Base-by-base conservation (phyloP, 257 asterid genomes). In the Vinca minor region DNA sequence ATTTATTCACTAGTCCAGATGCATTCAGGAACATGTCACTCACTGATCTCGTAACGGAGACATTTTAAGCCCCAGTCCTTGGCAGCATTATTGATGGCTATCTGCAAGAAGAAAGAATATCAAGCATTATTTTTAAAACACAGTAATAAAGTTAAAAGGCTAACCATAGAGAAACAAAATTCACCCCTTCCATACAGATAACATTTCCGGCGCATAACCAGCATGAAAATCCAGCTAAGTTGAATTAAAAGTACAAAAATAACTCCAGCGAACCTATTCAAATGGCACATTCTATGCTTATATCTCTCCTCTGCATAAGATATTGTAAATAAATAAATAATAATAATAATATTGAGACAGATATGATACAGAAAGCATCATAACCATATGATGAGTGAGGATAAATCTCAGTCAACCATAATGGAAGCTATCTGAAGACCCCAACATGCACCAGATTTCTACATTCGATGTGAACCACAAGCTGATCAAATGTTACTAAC, bases 41-140 rank as follows among this genome's bases (percentile, higher is more conserved):
- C 74, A 89, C 98, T 87, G 79, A 92, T 92, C 80, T 89, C 96
- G 74, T 92, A 92, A 56, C 96, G 95, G 61, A 91, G 92, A 74
- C 98, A 92, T 66, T 79, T 76, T 73, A 92, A 66, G 5, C 98
- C 98, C 96, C 98, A 92, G 21, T 80, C 87, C 71, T 69, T 69
- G 31, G 98, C 93, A 71, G 96, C 98, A 35, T 85, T 93, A 63
- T 89, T 92, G 73, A 89, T 87, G 69, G 96, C 66, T 68, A 81
- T 79, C 96, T 89, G 72, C 79, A 77, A 28, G 63, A 67, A 72
- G 41, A 71, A n/a, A 14, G 3, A 44, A 44, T 59, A 29, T 48
- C 38, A 39, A 52, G 45, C 38, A 34, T 29, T 70, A 68, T 55
- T 21, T 53, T 17, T 36, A 44, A 56, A 32, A 42, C 35, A 2